Evolutionary conservation across 2,329 filamentous ascomycete genomes (phyloP), one percentile per base, ranked within the genome.

Genomic region (Xylaria arbuscula): DNA sequence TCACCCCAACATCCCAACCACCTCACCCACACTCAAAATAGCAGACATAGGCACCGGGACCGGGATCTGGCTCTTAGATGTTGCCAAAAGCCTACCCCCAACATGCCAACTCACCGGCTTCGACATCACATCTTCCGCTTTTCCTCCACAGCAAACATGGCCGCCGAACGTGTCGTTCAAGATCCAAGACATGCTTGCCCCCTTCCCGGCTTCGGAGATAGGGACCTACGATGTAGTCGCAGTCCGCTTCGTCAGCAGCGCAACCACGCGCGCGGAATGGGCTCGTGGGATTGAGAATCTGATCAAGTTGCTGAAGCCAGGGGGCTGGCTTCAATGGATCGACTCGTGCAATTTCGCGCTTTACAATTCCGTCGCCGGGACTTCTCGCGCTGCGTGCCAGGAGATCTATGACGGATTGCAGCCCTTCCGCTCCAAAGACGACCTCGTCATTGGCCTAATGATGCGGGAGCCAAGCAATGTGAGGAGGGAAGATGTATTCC

Each of bases 1-100:
- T 45, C 40, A 45, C 40, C 40, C 40, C 40, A 45, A 45, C 40
- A 45, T 45, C 17, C 40, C 40, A 45, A 45, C n/a, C n/a, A n/a
- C 2, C 40, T 45, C 40, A 6, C 40, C 40, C 13, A 45, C 15
- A 17, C 15, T 45, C 15, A 45, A 45, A 13, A 45, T 45, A 45
- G 40, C 40, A 45, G 40, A 45, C 40, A 45, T 45, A 45, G 40
- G 40, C 40, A 45, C 40, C n/a, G 40, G 40, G 17, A 45, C 40
- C 15, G 40, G 40, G 15, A 45, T 45, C 15, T 45, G 40, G 40
- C 40, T 45, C 17, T 45, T 45, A 0, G 40, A 45, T 45, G 15
- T 45, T n/a, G 40, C 40, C n/a, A 45, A 45, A 17, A 45, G 13
- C 15, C 15, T 45, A 7, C 40, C 40, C 3, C 5, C 40, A 45